These are phyloP conservation scores for Phytophthora pinifolia DNA, from an alignment of 352 stramenopile genomes.

Conservation along the genomic window DNA sequence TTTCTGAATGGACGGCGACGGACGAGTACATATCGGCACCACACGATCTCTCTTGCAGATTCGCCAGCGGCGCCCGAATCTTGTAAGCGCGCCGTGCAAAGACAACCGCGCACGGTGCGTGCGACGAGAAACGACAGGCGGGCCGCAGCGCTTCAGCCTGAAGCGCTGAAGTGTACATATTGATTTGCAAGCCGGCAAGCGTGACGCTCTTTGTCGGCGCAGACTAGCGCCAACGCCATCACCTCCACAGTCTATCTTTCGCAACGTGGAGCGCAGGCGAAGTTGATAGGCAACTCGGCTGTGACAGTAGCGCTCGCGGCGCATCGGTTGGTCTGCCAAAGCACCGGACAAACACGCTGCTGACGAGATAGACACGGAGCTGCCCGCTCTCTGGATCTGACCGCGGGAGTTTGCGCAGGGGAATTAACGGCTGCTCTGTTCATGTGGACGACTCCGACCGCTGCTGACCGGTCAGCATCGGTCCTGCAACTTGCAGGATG, in stretches of 20 bases:
- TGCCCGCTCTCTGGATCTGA: slow-evolving; percentile 18
- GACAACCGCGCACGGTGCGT: slow-evolving; percentile 11
- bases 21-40: background rate
- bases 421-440: no score
- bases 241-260: slow-evolving; percentile 13
- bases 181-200: slow-evolving; percentile 19
- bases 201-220: background rate
- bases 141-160: no score
- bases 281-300: slow-evolving; percentile 10
- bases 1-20: slow-evolving; percentile 25
- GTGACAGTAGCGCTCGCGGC: slow-evolving; percentile 11
- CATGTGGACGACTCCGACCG: no score
- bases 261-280: slow-evolving; percentile 8
- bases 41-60: slow-evolving; percentile 22
- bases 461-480: background rate
- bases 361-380: slow-evolving; percentile 8
- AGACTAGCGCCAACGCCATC: background rate
- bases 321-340: slow-evolving; percentile 20
- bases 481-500: background rate
- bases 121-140: slow-evolving; percentile 26
- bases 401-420: background rate
- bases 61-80: slow-evolving; percentile 19
- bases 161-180: no score
- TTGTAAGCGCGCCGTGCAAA: slow-evolving; percentile 13
- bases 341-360: slow-evolving; percentile 25